These are phyloP conservation scores for Epichloe amarillans DNA, from an alignment of 2,329 filamentous ascomycete species.

Conservation along the genomic window DNA sequence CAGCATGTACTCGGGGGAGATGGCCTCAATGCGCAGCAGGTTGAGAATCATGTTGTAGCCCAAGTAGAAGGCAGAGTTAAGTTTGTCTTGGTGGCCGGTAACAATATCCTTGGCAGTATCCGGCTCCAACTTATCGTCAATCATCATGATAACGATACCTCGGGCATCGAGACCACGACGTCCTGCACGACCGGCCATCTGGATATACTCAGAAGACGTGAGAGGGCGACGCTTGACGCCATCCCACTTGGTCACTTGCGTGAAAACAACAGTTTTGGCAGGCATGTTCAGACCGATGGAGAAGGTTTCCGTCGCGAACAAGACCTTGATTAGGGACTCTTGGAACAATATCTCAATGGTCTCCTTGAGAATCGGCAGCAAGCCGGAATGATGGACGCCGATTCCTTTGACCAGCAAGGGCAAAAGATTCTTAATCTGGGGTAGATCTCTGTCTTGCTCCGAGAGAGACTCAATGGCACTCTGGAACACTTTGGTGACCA, in stretches of 20 bases:
- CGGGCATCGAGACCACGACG: slow-evolving; percentile 94
- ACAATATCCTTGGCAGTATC: slow-evolving; percentile 90
- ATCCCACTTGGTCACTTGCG: slow-evolving; percentile 89
- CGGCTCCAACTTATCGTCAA: slow-evolving; percentile 91
- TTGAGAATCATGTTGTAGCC: slow-evolving; percentile 99
- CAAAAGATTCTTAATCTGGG: slow-evolving; percentile 82
- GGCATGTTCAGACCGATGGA: slow-evolving; percentile 99
- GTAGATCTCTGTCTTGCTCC: slow-evolving; percentile 76
- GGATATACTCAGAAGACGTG: slow-evolving; percentile 91
- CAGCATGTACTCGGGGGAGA: slow-evolving; percentile 95
- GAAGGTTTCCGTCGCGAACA: slow-evolving; percentile 97
- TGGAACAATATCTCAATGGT: slow-evolving; percentile 99
- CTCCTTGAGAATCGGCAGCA: slow-evolving; percentile 92
- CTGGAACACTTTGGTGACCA: slow-evolving; percentile 88
- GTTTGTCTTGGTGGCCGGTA: slow-evolving; percentile 87
- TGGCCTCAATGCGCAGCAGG: slow-evolving; percentile 92
- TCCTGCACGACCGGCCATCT: slow-evolving; percentile 96
- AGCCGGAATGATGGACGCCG: slow-evolving; percentile 90
- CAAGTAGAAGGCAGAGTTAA: slow-evolving; percentile 95
- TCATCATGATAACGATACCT: slow-evolving; percentile 99
- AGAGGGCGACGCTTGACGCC: slow-evolving; percentile 69
- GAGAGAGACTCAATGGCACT: slow-evolving; percentile 88
- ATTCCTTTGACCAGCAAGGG: slow-evolving; percentile 84
- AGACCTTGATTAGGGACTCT: slow-evolving; percentile 91
- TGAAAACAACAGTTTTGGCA: slow-evolving; percentile 98